These are phyloP conservation scores for Hypoxylon sp. DNA, from an alignment of 2,329 filamentous ascomycete species.

Conservation along the genomic window DNA sequence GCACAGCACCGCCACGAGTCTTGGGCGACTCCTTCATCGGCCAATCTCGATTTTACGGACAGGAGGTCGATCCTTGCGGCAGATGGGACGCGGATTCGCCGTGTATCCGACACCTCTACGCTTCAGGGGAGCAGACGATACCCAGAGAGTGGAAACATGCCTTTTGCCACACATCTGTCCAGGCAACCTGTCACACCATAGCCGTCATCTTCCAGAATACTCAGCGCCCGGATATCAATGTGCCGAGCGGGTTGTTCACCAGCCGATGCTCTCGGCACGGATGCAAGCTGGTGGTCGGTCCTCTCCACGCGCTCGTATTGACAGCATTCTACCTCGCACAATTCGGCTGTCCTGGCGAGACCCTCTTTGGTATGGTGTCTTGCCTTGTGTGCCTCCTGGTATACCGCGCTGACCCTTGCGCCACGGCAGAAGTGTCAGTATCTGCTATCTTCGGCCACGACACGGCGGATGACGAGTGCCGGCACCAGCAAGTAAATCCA, in stretches of 20 bases:
- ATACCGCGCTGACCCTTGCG: conserved; percentile 40
- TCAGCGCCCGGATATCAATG: conserved; percentile 25
- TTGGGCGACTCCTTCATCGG: conserved; percentile 43
- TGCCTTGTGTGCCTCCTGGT: conserved; percentile 47
- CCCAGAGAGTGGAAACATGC: conserved; percentile 53
- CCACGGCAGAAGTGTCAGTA: conserved; percentile 39
- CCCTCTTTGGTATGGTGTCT: conserved; percentile 50
- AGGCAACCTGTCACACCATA: conserved; percentile 50
- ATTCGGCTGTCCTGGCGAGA: conserved; percentile 46
- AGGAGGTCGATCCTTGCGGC: conserved; percentile 54
- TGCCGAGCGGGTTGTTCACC: conserved; percentile 35
- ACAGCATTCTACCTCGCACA: conserved; percentile 46
- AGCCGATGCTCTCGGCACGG: conserved; percentile 42
- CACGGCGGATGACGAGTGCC: conserved; percentile 1
- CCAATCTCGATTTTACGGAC: conserved; percentile 45
- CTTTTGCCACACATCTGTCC: conserved; percentile 53
- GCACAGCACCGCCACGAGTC: conserved; percentile 37
- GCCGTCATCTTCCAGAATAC: conserved; percentile 30
- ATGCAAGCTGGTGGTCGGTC: conserved; percentile 42
- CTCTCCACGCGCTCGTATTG: conserved; percentile 51
- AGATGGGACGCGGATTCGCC: conserved; percentile 52
- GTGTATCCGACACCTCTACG: conserved; percentile 44
- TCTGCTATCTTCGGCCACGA: conserved; percentile 16
- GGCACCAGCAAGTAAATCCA: conserved; percentile 9
- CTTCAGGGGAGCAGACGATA: conserved; percentile 38